Conservation (phyloP, 2,329 filamentous ascomycete species). For the Fusarium sp. region DNA sequence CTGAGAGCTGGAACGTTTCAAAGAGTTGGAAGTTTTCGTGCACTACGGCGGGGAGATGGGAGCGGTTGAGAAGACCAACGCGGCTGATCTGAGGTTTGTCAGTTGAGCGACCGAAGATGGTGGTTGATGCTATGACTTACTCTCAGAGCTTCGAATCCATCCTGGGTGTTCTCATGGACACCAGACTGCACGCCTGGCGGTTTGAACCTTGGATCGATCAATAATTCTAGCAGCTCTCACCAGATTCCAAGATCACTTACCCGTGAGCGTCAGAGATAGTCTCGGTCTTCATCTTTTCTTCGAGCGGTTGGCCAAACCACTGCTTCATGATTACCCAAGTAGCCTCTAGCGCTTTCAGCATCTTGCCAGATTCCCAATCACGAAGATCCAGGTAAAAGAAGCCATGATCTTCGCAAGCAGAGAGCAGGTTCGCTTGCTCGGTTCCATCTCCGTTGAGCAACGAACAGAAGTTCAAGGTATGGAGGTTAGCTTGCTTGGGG, state of each 20-base stretch:
- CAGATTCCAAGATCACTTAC: background rate
- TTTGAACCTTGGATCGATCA: background rate
- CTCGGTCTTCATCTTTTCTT: background rate
- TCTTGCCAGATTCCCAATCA: background rate
- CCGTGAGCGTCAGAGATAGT: background rate
- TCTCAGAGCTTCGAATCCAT: background rate
- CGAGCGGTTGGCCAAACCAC: background rate
- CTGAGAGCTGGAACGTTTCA: background rate
- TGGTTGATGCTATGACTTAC: background rate
- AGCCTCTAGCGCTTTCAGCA: background rate
- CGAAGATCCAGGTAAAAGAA: background rate
- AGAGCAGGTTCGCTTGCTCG: background rate
- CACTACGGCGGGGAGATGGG: background rate
- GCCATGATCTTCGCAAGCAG: background rate
- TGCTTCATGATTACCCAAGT: background rate
- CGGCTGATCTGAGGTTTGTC: background rate
- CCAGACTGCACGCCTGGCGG: background rate
- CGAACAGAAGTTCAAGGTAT: background rate
- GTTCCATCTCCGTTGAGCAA: background rate
- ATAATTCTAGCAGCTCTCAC: rapidly evolving
- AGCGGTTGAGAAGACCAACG: background rate
- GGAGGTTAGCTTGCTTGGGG: background rate
- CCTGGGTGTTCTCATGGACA: background rate
- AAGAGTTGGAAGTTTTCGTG: background rate
- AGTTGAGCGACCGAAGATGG: rapidly evolving